Evolutionary conservation across 177 flowering plant species (phyloP), one percentile per base, ranked within the genome.

Genomic region (Vitis hybrid): DNA sequence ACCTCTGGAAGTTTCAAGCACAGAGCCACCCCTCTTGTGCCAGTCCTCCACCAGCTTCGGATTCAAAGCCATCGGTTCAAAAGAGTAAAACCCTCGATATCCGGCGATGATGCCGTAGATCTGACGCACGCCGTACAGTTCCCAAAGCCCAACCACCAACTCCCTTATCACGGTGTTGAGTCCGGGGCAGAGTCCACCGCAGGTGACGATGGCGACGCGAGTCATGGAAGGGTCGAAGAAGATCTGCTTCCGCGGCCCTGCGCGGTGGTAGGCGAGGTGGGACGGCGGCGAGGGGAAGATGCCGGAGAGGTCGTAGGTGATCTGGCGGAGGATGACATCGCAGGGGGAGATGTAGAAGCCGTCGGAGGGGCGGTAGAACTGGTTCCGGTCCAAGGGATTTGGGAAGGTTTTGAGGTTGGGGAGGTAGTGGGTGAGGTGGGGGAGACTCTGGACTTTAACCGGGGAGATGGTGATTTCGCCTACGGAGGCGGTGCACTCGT

Each of bases 141-240:
- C 89, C 92, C 92, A 86, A 11, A 90, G 79, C n/a, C 92, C 97
- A 11, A 88, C 87, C 51, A 92, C 97, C 34, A 92, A 78, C 80
- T 92, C 94, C 70, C 92, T 80, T 9, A 90, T 87, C n/a, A 92
- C 96, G 13, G 94, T 89, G 62, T 92, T 92, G 77, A 88, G 17
- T 5, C 97, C 97, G 0, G 94, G 97, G 70, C 98, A 93, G 5
- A 93, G 79, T 2, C 98, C 98, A 0, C 97, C 98, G 64, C 98
- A 93, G 7, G 93, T 91, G 45, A 91, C 94, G 39, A 93, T 88
- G 3, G 91, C 94, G 2, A 89, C 97, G 26, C 75, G 72, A 17
- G 79, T 80, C 0, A 56, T 2, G 1, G 60, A 3, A 0, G 91
- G 83, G 2, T 87, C 80, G 79, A 88, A 91, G 76, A 66, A 78